phyloP scores from a whole-genome alignment of 2,329 filamentous ascomycete species.

The Parastagonospora nodorum region DNA sequence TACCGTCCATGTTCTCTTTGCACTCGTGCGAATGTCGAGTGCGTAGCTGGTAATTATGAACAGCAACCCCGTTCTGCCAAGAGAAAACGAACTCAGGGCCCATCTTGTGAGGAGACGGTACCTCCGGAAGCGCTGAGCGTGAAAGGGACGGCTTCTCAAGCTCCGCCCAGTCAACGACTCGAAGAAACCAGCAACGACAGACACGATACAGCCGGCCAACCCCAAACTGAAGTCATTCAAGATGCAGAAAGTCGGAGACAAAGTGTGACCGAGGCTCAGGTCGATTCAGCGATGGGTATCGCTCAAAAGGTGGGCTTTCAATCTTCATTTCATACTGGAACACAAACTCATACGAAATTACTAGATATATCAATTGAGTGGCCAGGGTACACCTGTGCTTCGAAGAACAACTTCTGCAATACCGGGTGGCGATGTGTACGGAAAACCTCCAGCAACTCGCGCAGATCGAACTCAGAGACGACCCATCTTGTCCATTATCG shows the following conservation, averaged over 20 bases:
- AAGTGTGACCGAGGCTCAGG: not conserved
- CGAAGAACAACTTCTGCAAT: constrained; percentile 41
- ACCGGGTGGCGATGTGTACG: constrained; percentile 31
- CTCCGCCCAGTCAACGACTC: not conserved
- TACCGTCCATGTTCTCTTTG: not conserved
- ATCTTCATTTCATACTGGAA: not conserved
- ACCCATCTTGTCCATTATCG: constrained; percentile 18
- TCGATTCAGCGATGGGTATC: constrained; percentile 1
- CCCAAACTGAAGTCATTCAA: not conserved
- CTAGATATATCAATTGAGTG: not conserved
- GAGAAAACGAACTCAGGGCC: not conserved
- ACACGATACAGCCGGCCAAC: not conserved
- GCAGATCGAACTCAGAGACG: constrained; percentile 19
- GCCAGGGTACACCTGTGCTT: not conserved
- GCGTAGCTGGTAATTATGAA: not conserved
- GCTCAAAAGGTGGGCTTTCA: not conserved
- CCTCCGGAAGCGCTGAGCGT: not conserved
- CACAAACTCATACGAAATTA: not conserved
- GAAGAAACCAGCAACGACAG: not conserved
- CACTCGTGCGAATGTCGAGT: not conserved
- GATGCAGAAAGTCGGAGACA: not conserved
- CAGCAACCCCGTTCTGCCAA: not conserved
- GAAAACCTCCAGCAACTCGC: constrained; percentile 3
- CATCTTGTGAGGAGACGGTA: not conserved
- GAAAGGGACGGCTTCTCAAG: not conserved